Conservation (phyloP, 2,329 filamentous ascomycete species). For the Colletotrichum cordylinicola region DNA sequence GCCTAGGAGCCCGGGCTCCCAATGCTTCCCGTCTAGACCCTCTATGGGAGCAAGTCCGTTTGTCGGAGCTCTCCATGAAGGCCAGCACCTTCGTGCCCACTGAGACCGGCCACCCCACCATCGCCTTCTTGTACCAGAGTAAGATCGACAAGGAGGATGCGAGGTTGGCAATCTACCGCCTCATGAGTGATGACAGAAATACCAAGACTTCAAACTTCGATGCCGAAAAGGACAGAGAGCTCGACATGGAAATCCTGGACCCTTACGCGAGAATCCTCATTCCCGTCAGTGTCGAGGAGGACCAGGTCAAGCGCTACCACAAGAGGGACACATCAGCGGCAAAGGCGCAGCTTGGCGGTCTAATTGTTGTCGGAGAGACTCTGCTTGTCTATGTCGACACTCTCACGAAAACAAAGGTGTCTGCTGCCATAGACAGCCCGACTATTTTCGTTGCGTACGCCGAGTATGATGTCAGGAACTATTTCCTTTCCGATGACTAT, state of each 20-base stretch:
- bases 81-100: conserved; percentile 62
- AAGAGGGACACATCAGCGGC: conserved; percentile 58
- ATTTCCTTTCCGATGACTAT: conserved; percentile 92
- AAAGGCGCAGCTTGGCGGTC: conserved; percentile 68
- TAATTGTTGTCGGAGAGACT: conserved; percentile 81
- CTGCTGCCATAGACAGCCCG: conserved; percentile 71
- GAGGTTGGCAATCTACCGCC: conserved; percentile 62
- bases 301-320: conserved; percentile 65
- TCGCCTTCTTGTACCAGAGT: conserved; percentile 64
- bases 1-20: conserved; percentile 53
- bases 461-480: conserved; percentile 79
- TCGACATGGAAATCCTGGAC: conserved; percentile 59
- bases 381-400: conserved; percentile 87
- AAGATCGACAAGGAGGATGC: conserved; percentile 58
- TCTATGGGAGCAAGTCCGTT: conserved; percentile 59
- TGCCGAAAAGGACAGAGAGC: conserved; percentile 58
- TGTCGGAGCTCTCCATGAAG: conserved; percentile 66
- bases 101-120: conserved; percentile 62
- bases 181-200: conserved; percentile 65
- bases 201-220: conserved; percentile 61
- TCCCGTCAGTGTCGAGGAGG: conserved; percentile 60
- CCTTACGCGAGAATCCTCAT: conserved; percentile 66
- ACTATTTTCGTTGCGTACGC: conserved; percentile 94
- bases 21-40: conserved; percentile 46
- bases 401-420: conserved; percentile 70